Conservation (phyloP, 1,284 basidiomycete species). For the Ganoderma boninense region DNA sequence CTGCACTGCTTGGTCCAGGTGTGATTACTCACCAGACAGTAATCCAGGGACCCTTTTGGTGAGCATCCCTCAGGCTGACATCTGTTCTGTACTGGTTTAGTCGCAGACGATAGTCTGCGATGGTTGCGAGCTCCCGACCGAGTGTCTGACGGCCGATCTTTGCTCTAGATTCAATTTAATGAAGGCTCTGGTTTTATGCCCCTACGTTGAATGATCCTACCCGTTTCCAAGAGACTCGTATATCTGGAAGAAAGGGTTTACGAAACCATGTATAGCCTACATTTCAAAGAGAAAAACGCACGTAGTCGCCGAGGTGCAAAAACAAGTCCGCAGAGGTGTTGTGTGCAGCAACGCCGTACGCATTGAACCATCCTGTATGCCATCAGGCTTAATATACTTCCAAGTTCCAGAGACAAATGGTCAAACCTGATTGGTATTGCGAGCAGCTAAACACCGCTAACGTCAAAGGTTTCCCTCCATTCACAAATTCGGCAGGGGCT, state of each 20-base stretch:
- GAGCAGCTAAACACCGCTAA: slow-evolving; percentile 71
- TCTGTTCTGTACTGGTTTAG: slow-evolving; percentile 70
- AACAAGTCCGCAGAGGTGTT: slow-evolving; percentile 67
- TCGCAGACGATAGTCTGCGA: slow-evolving; percentile 69
- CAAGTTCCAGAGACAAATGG: background rate
- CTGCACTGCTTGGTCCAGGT: background rate
- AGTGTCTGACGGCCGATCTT: slow-evolving; percentile 56
- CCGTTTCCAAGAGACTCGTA: slow-evolving; percentile 61
- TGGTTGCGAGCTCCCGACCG: slow-evolving; percentile 66
- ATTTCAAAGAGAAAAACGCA: slow-evolving; percentile 34
- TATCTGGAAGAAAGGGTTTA: slow-evolving; percentile 43
- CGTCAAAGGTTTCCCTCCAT: slow-evolving; percentile 61
- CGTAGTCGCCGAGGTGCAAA: slow-evolving; percentile 74
- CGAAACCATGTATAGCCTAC: too few species aligned
- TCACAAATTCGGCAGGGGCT: slow-evolving; percentile 61
- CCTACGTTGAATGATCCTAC: slow-evolving; percentile 36
- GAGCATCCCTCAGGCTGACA: slow-evolving; percentile 55
- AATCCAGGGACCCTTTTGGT: slow-evolving; percentile 64
- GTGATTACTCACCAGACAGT: slow-evolving; percentile 57
- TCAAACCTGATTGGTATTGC: slow-evolving; percentile 56
- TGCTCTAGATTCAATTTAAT: slow-evolving; percentile 43
- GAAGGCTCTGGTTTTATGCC: background rate
- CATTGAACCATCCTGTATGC: slow-evolving; percentile 68
- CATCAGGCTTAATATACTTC: background rate
- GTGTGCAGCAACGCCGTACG: slow-evolving; percentile 67